Evolutionary conservation across 108 stramenopile species (phyloP).

Genomic region (Aureococcus anophagefferens): DNA sequence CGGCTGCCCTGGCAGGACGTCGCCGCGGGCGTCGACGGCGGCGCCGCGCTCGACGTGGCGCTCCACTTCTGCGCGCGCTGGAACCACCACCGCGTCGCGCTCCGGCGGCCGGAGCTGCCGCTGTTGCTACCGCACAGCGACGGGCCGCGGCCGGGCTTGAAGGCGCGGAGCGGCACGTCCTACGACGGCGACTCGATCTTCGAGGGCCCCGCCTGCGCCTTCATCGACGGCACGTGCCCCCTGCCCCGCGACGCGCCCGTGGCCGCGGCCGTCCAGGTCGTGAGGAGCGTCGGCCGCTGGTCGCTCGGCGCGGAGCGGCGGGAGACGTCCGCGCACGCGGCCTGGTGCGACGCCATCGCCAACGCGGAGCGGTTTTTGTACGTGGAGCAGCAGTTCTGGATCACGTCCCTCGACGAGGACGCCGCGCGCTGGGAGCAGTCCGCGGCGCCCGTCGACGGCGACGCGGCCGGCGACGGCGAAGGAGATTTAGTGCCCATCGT

Average conservation of each 20-base stretch:
- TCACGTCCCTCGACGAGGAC: slow-evolving; percentile 1
- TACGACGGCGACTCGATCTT: too few relatives aligned
- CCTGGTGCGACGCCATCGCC: slow-evolving; percentile 31
- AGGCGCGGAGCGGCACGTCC: too few relatives aligned
- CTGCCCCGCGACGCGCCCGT: neutral
- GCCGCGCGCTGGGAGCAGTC: neutral
- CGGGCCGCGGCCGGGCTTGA: neutral
- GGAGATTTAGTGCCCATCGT: too few relatives aligned
- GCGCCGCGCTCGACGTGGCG: slow-evolving; percentile 7
- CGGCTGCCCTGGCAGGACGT: neutral
- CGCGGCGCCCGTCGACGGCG: neutral
- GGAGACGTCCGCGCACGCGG: neutral
- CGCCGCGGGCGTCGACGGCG: neutral
- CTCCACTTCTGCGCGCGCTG: slow-evolving; percentile 14
- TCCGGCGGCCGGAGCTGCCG: neutral
- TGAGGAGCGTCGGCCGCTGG: neutral
- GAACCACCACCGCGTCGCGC: slow-evolving; percentile 11
- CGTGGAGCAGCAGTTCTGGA: slow-evolving; percentile 39
- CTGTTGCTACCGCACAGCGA: neutral
- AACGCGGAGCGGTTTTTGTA: slow-evolving; percentile 48
- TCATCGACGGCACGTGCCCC: neutral
- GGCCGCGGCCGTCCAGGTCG: neutral
- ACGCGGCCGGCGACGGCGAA: neutral
- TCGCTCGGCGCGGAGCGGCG: neutral
- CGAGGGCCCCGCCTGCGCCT: neutral